Conservation (phyloP, 768 basidiomycete genomes). For the Sarcodon sp. region DNA sequence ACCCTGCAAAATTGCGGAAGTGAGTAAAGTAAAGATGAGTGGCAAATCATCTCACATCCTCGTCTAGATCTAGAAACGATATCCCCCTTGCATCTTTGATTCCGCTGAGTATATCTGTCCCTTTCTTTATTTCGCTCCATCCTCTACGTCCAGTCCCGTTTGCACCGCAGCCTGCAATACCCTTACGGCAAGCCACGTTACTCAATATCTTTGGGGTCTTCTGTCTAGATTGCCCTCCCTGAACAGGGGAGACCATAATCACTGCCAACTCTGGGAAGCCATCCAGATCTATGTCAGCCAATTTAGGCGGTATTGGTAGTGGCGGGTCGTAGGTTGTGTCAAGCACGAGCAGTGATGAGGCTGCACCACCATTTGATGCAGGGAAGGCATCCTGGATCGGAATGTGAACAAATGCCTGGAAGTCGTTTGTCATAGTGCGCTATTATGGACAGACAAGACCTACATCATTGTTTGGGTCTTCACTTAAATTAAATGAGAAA, state of each 20-base stretch:
- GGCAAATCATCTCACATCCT: constrained; percentile 58
- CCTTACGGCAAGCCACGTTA: constrained; percentile 44
- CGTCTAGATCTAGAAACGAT: constrained; percentile 85
- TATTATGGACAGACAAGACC: constrained; percentile 9
- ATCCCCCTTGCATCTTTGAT: constrained; percentile 72
- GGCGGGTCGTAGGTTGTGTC: constrained; percentile 55
- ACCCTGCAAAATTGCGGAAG: constrained; percentile 37
- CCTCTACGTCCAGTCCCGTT: constrained; percentile 45
- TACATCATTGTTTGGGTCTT: constrained; percentile 37
- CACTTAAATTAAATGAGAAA: constrained; percentile 64
- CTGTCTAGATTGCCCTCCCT: constrained; percentile 20
- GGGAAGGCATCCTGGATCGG: constrained; percentile 51
- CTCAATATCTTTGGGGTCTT: constrained; percentile 48
- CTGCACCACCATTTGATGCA: constrained; percentile 11
- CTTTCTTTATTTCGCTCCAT: constrained; percentile 42
- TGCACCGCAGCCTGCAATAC: constrained; percentile 42
- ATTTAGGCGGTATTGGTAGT: constrained; percentile 63
- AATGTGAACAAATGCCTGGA: constrained; percentile 53
- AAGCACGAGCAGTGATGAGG: constrained; percentile 50
- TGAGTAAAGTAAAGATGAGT: neutral
- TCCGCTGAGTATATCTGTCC: constrained; percentile 44
- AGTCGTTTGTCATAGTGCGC: neutral
- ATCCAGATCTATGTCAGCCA: constrained; percentile 88
- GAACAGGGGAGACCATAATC: constrained; percentile 21
- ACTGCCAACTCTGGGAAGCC: constrained; percentile 84